These are phyloP conservation scores for Stromatinia cepivora DNA, from an alignment of 2,329 filamentous ascomycete species.

Conservation along the genomic window DNA sequence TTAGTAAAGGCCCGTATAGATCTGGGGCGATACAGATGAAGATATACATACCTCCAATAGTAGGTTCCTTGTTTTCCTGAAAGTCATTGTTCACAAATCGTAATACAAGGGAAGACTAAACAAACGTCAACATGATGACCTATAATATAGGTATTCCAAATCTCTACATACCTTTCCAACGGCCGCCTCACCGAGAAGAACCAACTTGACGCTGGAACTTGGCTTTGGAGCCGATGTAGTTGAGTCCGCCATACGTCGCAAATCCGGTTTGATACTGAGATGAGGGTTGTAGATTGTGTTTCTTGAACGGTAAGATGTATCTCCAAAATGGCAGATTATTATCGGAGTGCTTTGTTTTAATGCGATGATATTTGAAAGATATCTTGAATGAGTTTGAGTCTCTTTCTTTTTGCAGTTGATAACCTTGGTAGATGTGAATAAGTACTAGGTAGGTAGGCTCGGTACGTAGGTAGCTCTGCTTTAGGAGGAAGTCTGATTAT, in stretches of 20 bases:
- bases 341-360: not conserved
- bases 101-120: slow-evolving; percentile 89
- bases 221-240: slow-evolving; percentile 81
- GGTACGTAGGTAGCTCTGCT: slow-evolving; percentile 21
- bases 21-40: not conserved
- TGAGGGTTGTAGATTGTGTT: slow-evolving; percentile 7
- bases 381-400: not conserved
- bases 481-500: slow-evolving; percentile 18
- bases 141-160: not conserved
- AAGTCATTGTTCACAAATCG: slow-evolving; percentile 99
- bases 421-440: slow-evolving; percentile 18
- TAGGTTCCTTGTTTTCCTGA: slow-evolving; percentile 99
- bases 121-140: slow-evolving; percentile 25
- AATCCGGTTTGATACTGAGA: slow-evolving; percentile 8
- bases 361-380: not conserved
- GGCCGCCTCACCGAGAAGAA: slow-evolving; percentile 93
- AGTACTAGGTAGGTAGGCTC: not conserved
- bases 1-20: slow-evolving; percentile 1
- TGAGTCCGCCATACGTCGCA: slow-evolving; percentile 65
- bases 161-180: slow-evolving; percentile 82
- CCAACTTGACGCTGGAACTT: slow-evolving; percentile 99
- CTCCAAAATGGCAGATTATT: slow-evolving; percentile 11
- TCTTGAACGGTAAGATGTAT: not conserved
- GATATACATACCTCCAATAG: slow-evolving; percentile 77
- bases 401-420: slow-evolving; percentile 2